phyloP scores from a whole-genome alignment of 306 rosid species.

The Leucaena leucocephala region DNA sequence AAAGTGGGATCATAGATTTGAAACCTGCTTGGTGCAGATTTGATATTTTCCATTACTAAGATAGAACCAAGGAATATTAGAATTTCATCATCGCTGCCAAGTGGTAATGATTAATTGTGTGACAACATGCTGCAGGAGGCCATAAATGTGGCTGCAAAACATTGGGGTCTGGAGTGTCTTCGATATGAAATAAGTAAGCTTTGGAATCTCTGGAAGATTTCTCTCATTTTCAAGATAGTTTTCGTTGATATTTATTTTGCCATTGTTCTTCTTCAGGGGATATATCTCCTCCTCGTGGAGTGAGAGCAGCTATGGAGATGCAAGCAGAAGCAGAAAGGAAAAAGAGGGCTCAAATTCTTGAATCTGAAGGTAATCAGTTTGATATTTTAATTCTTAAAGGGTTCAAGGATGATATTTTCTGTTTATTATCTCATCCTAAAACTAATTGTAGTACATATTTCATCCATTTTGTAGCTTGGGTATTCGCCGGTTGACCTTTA shows the following conservation, averaged over 20 bases:
- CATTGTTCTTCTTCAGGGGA: slow-evolving; percentile 69
- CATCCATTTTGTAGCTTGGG: slow-evolving; percentile 25
- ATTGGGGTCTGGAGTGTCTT: slow-evolving; percentile 96
- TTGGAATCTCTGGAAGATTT: slow-evolving; percentile 26
- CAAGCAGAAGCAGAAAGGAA: slow-evolving; percentile 99
- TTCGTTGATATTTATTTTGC: slow-evolving; percentile 17
- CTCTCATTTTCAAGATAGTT: slow-evolving; percentile 5
- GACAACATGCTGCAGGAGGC: slow-evolving; percentile 63
- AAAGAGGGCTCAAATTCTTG: slow-evolving; percentile 96
- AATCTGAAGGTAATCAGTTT: slow-evolving; percentile 77
- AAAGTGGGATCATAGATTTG: not conserved
- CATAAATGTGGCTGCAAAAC: slow-evolving; percentile 82
- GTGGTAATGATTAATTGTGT: slow-evolving; percentile 31
- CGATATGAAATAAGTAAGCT: slow-evolving; percentile 89
- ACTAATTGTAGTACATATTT: slow-evolving; percentile 21
- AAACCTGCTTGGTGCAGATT: not conserved
- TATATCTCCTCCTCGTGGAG: slow-evolving; percentile 96
- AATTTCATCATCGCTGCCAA: slow-evolving; percentile 13
- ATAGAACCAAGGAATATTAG: not conserved
- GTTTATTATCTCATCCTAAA: slow-evolving; percentile 27
- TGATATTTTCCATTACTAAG: not conserved
- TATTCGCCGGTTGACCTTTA: slow-evolving; percentile 33
- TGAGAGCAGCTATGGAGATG: slow-evolving; percentile 97
- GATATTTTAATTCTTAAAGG: slow-evolving; percentile 15
- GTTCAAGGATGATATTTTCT: slow-evolving; percentile 23